These are phyloP conservation scores for Cerioporus squamosus DNA, from an alignment of 1,284 basidiomycete species.

Conservation along the genomic window DNA sequence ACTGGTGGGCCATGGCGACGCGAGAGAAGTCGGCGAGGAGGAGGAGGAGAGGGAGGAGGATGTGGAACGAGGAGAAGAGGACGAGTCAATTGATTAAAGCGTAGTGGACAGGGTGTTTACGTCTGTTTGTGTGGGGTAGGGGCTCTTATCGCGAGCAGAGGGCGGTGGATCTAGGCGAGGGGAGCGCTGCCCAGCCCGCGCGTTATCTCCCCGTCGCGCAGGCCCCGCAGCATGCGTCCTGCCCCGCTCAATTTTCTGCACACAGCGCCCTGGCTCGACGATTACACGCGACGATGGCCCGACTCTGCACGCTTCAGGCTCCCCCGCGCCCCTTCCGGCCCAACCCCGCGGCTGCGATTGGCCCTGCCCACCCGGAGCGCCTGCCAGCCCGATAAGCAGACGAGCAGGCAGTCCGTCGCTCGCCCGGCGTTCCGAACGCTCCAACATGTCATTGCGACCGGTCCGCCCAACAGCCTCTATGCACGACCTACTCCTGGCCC, in stretches of 20 bases:
- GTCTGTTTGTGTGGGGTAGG: slow-evolving; percentile 23
- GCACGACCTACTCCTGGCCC: slow-evolving; percentile 6
- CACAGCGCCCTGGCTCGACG: too few species aligned
- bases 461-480: slow-evolving; percentile 5
- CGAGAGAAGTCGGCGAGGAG: slow-evolving; percentile 22
- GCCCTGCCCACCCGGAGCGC: background rate
- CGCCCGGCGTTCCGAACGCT: background rate
- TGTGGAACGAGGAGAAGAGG: slow-evolving; percentile 10
- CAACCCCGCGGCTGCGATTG: background rate
- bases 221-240: too few species aligned
- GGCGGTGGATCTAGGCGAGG: slow-evolving; percentile 17
- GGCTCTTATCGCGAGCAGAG: slow-evolving; percentile 14
- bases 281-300: background rate
- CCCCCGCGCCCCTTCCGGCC: background rate
- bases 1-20: slow-evolving; percentile 40
- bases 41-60: slow-evolving; percentile 23
- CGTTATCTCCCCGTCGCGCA: background rate
- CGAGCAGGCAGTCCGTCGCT: background rate
- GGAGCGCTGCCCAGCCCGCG: background rate
- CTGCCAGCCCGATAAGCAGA: background rate
- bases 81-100: slow-evolving; percentile 21
- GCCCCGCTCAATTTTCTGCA: too few species aligned
- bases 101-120: slow-evolving; percentile 16
- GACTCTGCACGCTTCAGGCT: background rate
- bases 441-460: too few species aligned